These are phyloP conservation scores for Rhizomucor miehei DNA, from an alignment of 371 early-diverging fungal genomes.

Conservation along the genomic window DNA sequence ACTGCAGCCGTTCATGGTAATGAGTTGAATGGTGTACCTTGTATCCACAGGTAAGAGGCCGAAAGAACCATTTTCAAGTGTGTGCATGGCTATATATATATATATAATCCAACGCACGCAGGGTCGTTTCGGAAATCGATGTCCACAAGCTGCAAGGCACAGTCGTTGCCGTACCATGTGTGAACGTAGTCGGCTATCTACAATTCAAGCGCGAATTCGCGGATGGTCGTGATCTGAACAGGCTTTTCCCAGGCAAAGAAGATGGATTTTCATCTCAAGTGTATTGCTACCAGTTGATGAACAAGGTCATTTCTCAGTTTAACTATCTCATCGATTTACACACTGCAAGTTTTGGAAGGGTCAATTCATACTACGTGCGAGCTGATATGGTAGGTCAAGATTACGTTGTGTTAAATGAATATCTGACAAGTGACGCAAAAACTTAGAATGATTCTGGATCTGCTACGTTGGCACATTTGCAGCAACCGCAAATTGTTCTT, in stretches of 20 bases:
- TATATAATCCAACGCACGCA: constrained; percentile 3
- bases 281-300: constrained; percentile 78
- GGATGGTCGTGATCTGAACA: constrained; percentile 83
- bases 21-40: constrained; percentile 89
- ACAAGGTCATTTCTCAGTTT: constrained; percentile 76
- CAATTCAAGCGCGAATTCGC: constrained; percentile 78
- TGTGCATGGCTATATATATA: background rate
- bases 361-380: constrained; percentile 87
- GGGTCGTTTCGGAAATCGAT: constrained; percentile 75
- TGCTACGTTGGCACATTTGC: constrained; percentile 77
- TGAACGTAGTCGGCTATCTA: constrained; percentile 85
- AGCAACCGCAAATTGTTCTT: constrained; percentile 78
- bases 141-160: constrained; percentile 74
- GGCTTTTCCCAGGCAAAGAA: constrained; percentile 78
- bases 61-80: background rate
- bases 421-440: background rate
- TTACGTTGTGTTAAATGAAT: no score
- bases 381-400: constrained; percentile 62
- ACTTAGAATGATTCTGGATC: constrained; percentile 63
- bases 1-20: constrained; percentile 89
- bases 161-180: constrained; percentile 85
- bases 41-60: constrained; percentile 76
- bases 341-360: constrained; percentile 83
- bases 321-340: constrained; percentile 86
- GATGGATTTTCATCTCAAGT: constrained; percentile 80